These are phyloP conservation scores for Penicillium antarcticum DNA, from an alignment of 495 filamentous ascomycete genomes.

Conservation along the genomic window DNA sequence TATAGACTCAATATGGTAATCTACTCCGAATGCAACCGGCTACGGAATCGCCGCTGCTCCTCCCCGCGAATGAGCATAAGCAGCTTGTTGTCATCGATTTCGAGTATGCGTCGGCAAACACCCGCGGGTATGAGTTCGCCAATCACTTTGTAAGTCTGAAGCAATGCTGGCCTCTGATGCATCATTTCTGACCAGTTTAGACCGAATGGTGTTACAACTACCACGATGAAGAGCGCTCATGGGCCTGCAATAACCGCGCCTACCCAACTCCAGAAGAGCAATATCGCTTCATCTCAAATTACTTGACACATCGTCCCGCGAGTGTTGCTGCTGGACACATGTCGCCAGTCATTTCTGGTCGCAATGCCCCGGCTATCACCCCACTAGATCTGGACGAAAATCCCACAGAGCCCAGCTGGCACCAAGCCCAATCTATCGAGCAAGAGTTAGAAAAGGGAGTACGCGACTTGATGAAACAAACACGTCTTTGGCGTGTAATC, in stretches of 20 bases:
- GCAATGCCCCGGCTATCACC: constrained; percentile 28
- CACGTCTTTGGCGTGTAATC: constrained; percentile 78
- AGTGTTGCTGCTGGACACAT: constrained; percentile 43
- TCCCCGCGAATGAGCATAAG: constrained; percentile 88
- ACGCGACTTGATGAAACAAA: constrained; percentile 67
- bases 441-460: constrained; percentile 60
- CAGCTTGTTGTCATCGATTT: constrained; percentile 98
- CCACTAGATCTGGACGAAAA: constrained; percentile 35
- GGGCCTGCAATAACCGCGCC: constrained; percentile 59
- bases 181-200: constrained; percentile 25
- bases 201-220: constrained; percentile 99
- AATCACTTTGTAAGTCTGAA: constrained; percentile 79
- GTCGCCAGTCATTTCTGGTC: constrained; percentile 46
- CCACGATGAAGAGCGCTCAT: constrained; percentile 62
- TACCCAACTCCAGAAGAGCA: constrained; percentile 85
- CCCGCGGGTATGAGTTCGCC: constrained; percentile 85
- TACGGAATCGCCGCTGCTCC: constrained; percentile 81
- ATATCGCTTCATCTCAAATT: constrained; percentile 76
- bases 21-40: constrained; percentile 84
- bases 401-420: constrained; percentile 18
- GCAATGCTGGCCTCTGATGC: neutral
- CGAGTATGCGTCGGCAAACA: constrained; percentile 92
- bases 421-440: constrained; percentile 45
- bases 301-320: constrained; percentile 74
- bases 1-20: constrained; percentile 95